Conservation (phyloP, 768 basidiomycete genomes). For the Boletus patriciae region DNA sequence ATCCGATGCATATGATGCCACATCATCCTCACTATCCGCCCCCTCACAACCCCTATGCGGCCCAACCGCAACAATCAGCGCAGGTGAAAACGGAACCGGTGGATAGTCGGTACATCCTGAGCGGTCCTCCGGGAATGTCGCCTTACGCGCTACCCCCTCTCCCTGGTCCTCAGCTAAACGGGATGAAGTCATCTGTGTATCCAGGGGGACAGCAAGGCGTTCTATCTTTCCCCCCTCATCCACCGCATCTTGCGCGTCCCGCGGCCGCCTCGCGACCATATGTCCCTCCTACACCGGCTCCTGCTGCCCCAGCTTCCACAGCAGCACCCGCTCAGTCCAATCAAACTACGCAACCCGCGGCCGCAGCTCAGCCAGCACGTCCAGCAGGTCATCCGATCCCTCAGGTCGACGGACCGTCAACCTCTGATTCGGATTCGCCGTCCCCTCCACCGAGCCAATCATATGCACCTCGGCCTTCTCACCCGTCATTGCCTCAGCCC, state of each 20-base stretch:
- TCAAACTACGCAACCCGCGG: slow-evolving; percentile 12
- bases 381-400: slow-evolving; percentile 50
- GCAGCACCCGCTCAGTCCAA: slow-evolving; percentile 12
- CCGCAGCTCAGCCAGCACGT: slow-evolving; percentile 22
- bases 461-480: slow-evolving; percentile 69
- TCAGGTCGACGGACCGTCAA: slow-evolving; percentile 76
- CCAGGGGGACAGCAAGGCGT: slow-evolving; percentile 61
- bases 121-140: slow-evolving; percentile 39
- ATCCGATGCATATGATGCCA: slow-evolving; percentile 60
- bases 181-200: slow-evolving; percentile 49
- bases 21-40: slow-evolving; percentile 55
- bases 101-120: slow-evolving; percentile 67
- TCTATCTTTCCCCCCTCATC: slow-evolving; percentile 49
- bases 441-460: slow-evolving; percentile 60
- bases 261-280: slow-evolving; percentile 25
- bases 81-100: slow-evolving; percentile 74
- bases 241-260: slow-evolving; percentile 30
- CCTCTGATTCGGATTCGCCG: slow-evolving; percentile 66
- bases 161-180: slow-evolving; percentile 64
- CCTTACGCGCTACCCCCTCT: slow-evolving; percentile 59
- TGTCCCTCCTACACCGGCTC: slow-evolving; percentile 12
- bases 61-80: slow-evolving; percentile 39
- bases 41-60: slow-evolving; percentile 52
- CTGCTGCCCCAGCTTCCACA: slow-evolving; percentile 21
- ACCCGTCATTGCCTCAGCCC: slow-evolving; percentile 75